A percentile compares a stretch with the other conserved stretches of the same genome.
phyloP scores from a whole-genome alignment of 2,329 filamentous ascomycete genomes.

The Ilyonectria robusta region DNA sequence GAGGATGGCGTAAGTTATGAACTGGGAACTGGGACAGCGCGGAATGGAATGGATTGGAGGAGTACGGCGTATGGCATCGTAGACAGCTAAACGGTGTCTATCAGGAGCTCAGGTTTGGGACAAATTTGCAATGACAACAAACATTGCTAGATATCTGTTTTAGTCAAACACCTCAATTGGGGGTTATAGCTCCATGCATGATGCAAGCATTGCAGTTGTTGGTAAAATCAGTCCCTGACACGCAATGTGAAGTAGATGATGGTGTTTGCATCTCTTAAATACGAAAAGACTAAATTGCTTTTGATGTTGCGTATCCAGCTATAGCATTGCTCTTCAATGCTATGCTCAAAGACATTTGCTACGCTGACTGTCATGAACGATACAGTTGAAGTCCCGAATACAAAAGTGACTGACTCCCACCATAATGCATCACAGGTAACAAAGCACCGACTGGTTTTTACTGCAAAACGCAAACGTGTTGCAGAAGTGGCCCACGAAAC shows the following conservation, averaged over 20 bases:
- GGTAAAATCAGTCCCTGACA: neutral
- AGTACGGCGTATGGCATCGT: slow-evolving; percentile 34
- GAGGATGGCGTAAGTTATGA: slow-evolving; percentile 56
- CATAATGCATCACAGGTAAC: no score
- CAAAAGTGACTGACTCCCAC: no score
- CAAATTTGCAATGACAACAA: slow-evolving; percentile 27
- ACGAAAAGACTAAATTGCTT: no score
- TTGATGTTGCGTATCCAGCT: no score
- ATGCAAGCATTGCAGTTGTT: neutral
- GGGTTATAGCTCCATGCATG: neutral
- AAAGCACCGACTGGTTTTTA: no score
- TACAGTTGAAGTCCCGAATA: no score
- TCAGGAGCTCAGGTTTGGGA: slow-evolving; percentile 42
- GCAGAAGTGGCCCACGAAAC: no score
- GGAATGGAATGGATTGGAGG: slow-evolving; percentile 22
- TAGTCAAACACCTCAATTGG: neutral
- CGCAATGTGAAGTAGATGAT: neutral
- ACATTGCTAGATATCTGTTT: slow-evolving; percentile 18
- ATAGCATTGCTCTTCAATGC: no score
- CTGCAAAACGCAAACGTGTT: no score
- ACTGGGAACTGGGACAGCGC: slow-evolving; percentile 7
- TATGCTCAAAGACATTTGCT: no score
- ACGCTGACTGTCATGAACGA: no score
- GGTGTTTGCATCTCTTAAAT: neutral
- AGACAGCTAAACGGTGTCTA: slow-evolving; percentile 19